These are phyloP conservation scores for Schizophyllum amplum DNA, from an alignment of 1,284 basidiomycete species.

Conservation along the genomic window DNA sequence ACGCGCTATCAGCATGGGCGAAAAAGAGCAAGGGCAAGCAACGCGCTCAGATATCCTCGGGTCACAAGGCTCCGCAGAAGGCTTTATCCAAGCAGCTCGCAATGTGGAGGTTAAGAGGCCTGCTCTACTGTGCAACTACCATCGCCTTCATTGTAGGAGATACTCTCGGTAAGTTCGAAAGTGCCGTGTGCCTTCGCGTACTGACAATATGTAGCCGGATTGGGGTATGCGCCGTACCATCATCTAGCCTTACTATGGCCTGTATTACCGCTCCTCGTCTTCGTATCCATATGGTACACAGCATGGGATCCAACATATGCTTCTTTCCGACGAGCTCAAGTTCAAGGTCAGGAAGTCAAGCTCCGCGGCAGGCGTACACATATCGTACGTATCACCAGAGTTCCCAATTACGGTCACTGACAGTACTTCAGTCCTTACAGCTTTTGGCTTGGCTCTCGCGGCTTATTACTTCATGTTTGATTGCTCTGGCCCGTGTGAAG, in stretches of 20 bases:
- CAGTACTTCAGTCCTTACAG: constrained; percentile 43
- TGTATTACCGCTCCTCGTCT: constrained; percentile 38
- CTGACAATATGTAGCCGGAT: constrained; percentile 19
- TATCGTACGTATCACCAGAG: constrained; percentile 38
- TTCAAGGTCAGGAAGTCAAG: constrained; percentile 61
- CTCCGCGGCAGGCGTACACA: constrained; percentile 54
- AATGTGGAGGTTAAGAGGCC: constrained; percentile 61
- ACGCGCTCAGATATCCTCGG: constrained; percentile 27
- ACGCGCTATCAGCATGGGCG: constrained; percentile 66
- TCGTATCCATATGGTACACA: constrained; percentile 59
- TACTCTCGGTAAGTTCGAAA: background rate
- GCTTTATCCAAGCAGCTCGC: constrained; percentile 31
- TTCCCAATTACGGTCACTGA: constrained; percentile 1
- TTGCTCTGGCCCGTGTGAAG: constrained; percentile 28
- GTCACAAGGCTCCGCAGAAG: constrained; percentile 29
- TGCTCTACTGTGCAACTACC: constrained; percentile 46
- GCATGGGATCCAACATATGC: constrained; percentile 74
- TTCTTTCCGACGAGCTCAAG: constrained; percentile 43
- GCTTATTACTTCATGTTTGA: constrained; percentile 42
- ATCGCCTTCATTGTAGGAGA: constrained; percentile 28
- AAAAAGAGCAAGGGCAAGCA: constrained; percentile 55
- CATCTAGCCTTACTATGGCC: constrained; percentile 21
- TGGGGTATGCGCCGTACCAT: constrained; percentile 21
- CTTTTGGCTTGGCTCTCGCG: constrained; percentile 48
- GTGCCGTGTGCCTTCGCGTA: background rate